Evolutionary conservation across 2,329 filamentous ascomycete species (phyloP), one percentile per base, ranked within the genome.

Genomic region (Aspergillus sp.): DNA sequence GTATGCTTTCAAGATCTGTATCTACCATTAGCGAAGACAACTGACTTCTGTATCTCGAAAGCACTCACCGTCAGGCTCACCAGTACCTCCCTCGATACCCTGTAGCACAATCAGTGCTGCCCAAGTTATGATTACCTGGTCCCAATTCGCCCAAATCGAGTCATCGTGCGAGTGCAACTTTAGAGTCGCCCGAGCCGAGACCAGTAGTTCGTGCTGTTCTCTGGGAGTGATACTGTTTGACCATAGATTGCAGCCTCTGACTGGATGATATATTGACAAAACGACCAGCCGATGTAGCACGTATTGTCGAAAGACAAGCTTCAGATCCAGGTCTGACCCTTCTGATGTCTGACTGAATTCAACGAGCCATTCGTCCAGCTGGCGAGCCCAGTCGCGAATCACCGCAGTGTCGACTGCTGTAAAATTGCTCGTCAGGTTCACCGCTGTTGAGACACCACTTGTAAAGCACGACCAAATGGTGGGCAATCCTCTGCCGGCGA

Each of bases 71-170:
- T 53, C 56, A 11, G 56, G 31, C 4, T 59, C 56, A 3, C 56
- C 56, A 4, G 41, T 50, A 8, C 49, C 48, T 5, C 49, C 56
- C 28, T 59, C 56, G 0, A 53, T 31, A 4, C 56, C 56, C 38
- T 59, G 56, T 9, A 59, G 19, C 6, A 59, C 49, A 28, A 59
- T 59, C 4, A 59, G 49, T 3, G 56, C 48, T 9, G 56, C 56
- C 56, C 56, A 59, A 25, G 56, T 59, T 22, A 59, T 59, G 9
- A 59, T 59, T 1, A 59, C 25, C 25, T 52, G 49, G 48, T 59
- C 56, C 56, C 49, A 59, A 17, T 59, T 59, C 25, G 56, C 53
- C 56, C 56, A 59, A 19, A 59, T 59, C 2, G 56, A 46, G 8
- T 48, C 41, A 41, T 59, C 56, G 25, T 59, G 56, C 0, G 49